phyloP scores from a whole-genome alignment of 768 basidiomycete species.

The Ramaria sp. region DNA sequence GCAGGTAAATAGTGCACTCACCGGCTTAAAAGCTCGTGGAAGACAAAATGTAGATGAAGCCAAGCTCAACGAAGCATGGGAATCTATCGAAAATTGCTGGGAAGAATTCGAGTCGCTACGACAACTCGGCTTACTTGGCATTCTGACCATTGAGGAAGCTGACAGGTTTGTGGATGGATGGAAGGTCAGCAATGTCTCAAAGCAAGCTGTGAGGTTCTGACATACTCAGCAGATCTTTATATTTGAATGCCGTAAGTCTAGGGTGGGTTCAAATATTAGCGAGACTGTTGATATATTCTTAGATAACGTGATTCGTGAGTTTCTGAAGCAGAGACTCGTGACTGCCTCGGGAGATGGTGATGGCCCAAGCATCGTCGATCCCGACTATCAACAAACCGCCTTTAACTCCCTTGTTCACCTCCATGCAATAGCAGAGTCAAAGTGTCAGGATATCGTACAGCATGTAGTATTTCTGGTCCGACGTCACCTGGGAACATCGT shows the following conservation, averaged over 20 bases:
- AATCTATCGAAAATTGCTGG: conserved; percentile 72
- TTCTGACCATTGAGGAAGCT: conserved; percentile 38
- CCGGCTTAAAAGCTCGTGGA: conserved; percentile 64
- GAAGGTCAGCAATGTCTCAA: conserved; percentile 47
- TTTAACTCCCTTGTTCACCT: conserved; percentile 25
- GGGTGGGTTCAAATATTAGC: not conserved
- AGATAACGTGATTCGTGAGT: conserved; percentile 83
- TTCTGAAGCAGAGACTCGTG: conserved; percentile 52
- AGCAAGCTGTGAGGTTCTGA: not conserved
- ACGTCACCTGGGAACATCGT: conserved; percentile 38
- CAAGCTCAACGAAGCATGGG: conserved; percentile 73
- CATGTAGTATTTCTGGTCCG: conserved; percentile 37
- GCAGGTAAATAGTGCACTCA: conserved; percentile 65
- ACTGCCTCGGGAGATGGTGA: conserved; percentile 16
- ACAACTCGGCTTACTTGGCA: conserved; percentile 23
- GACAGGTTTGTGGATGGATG: conserved; percentile 72
- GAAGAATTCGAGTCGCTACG: conserved; percentile 66
- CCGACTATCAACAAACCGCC: conserved; percentile 12
- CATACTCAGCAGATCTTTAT: conserved; percentile 55
- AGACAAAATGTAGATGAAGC: conserved; percentile 48
- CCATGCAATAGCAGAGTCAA: conserved; percentile 30
- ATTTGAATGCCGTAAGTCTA: conserved; percentile 72
- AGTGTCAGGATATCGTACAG: conserved; percentile 34
- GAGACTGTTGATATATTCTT: conserved; percentile 10
- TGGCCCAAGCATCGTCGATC: conserved; percentile 1